Evolutionary conservation across 371 early-diverging fungal species (phyloP).

Genomic region (Furculomyces boomerangus): DNA sequence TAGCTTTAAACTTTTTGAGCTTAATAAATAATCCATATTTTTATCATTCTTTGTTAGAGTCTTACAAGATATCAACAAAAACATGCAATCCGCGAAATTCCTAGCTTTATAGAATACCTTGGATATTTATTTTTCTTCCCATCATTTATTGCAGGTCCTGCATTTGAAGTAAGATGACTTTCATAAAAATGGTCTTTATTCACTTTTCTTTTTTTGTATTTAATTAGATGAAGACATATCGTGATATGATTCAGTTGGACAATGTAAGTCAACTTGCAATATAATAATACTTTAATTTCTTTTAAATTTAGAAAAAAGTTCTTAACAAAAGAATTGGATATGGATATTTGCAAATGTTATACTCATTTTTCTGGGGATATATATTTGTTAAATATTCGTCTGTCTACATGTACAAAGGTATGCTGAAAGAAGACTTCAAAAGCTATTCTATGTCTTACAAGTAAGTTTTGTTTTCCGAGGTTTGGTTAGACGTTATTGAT

Average conservation of each 20-base stretch:
- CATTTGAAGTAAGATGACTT: constrained; percentile 33
- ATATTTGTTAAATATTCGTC: not conserved
- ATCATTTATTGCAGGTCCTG: constrained; percentile 69
- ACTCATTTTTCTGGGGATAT: not conserved
- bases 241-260: too few species aligned
- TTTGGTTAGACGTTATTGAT: too few species aligned
- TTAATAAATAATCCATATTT: not conserved
- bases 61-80: constrained; percentile 36
- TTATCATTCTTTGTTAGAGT: not conserved
- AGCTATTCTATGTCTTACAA: not conserved
- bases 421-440: not conserved
- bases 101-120: constrained; percentile 54
- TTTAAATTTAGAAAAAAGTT: not conserved
- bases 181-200: too few species aligned
- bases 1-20: not conserved
- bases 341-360: not conserved
- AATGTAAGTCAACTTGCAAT: too few species aligned
- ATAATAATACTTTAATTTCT: too few species aligned
- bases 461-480: too few species aligned
- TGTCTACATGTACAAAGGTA: not conserved
- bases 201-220: too few species aligned
- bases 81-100: constrained; percentile 37
- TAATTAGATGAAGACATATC: too few species aligned
- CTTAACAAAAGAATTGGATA: not conserved
- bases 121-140: constrained; percentile 82